Base-by-base conservation (phyloP, 75 land plant genomes). In the Pseudotsuga menziesii region DNA sequence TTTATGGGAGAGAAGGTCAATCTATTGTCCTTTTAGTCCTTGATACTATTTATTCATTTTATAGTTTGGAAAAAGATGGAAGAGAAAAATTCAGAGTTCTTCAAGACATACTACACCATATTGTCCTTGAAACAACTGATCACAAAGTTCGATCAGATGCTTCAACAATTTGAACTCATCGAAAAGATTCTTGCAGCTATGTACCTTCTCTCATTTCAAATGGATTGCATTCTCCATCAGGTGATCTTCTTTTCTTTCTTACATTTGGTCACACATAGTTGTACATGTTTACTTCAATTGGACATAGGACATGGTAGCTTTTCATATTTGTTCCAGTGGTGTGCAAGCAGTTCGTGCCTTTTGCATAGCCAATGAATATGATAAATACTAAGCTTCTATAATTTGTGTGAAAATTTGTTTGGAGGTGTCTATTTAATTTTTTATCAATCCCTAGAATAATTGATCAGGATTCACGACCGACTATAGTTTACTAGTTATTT, bases 11-110 rank as follows among this genome's bases (percentile, higher is more conserved):
- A 5, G 7, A 44, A 5, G 48, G 48, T 44, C 48, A 44, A 6
- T 44, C 48, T 44, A 44, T 44, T 44, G 48, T 5, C 7, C 48
- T 44, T 44, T 44, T 9, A 44, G 48, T 44, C 0, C 48, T 44
- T 44, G 48, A 44, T 44, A 44, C 48, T 44, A 0, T 44, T 44
- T 5, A 44, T 44, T 5, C 7, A 9, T 61, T 32, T 83, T 78
- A 57, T 91, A 95, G 99, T 96, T 29, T 96, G 94, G 99, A 92
- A 91, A 77, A 96, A 96, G 80, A 90, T 96, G 73, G 97, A 91
- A 77, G 94, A 91, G 71, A 93, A 96, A 76, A 96, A 96, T 85
- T 86, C 81, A n/a, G 94, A 89, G 17, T 96, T 96, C 76, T 96
- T 96, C 83, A 86, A 85, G 78, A 97, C 97, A 63, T 96, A 96